Evolutionary conservation across 768 basidiomycete genomes (phyloP).

Genomic region (Mycena olivaceomarginata): DNA sequence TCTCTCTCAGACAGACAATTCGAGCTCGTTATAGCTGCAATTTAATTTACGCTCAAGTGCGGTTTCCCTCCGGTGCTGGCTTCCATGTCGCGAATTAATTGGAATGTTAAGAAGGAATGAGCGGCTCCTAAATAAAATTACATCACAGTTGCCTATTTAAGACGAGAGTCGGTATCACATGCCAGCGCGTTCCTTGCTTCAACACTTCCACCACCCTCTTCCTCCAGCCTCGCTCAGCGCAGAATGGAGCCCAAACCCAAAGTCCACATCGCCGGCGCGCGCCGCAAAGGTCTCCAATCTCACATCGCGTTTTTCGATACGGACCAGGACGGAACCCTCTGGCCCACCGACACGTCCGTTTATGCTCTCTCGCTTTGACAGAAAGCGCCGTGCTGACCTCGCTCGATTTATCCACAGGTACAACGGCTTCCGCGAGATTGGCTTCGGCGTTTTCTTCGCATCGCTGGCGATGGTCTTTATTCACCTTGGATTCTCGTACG

Average conservation of each 20-base stretch:
- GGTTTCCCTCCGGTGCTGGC: too few species aligned
- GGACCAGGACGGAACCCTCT: slow-evolving; percentile 67
- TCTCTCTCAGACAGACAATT: too few species aligned
- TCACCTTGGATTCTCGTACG: slow-evolving; percentile 65
- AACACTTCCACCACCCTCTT: neutral
- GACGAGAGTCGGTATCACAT: neutral
- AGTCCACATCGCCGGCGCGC: neutral
- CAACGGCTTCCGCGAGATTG: slow-evolving; percentile 59
- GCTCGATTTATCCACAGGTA: slow-evolving; percentile 50
- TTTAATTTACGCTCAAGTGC: too few species aligned
- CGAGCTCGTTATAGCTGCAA: too few species aligned
- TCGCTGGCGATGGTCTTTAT: slow-evolving; percentile 60
- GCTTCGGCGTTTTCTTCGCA: slow-evolving; percentile 60
- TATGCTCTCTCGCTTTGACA: neutral
- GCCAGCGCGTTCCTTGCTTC: neutral
- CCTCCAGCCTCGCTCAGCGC: neutral
- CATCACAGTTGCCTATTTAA: neutral
- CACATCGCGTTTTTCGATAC: slow-evolving; percentile 69
- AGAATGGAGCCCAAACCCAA: slow-evolving; percentile 14
- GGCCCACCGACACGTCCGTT: slow-evolving; percentile 66
- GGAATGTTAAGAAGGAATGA: too few species aligned
- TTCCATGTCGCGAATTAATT: too few species aligned
- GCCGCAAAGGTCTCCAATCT: slow-evolving; percentile 58
- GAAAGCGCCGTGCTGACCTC: neutral
- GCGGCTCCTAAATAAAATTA: too few species aligned